Evolutionary conservation across 768 basidiomycete species (phyloP).

Genomic region (Phylloporus arenicola): DNA sequence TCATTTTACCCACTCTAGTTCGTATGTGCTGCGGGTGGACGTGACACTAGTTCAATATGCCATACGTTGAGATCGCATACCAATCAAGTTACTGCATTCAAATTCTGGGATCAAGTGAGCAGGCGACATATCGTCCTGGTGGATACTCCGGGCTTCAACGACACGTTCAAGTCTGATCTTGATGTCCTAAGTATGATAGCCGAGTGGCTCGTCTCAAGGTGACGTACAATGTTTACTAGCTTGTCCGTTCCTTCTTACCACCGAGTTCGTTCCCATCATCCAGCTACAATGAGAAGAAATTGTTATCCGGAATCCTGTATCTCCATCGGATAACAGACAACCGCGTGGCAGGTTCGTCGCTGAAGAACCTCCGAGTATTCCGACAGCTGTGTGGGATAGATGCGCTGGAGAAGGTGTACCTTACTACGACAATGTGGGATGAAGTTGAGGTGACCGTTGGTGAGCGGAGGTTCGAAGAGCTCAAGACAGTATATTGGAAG

Average conservation of each 20-base stretch:
- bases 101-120: conserved; percentile 2
- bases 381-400: conserved; percentile 22
- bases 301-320: conserved; percentile 35
- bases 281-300: conserved; percentile 9
- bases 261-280: background rate
- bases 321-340: conserved; percentile 38
- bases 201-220: background rate
- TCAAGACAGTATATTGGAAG: conserved; percentile 8
- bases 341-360: conserved; percentile 30
- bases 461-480: conserved; percentile 10
- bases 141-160: conserved; percentile 24
- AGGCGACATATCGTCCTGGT: conserved; percentile 13
- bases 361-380: conserved; percentile 31
- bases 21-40: conserved; percentile 6
- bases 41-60: background rate
- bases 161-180: conserved; percentile 14
- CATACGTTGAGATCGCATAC: conserved; percentile 10
- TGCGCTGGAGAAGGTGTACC: conserved; percentile 25
- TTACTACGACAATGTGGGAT: conserved; percentile 27
- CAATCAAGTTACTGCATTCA: conserved; percentile 3
- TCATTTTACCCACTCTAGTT: conserved; percentile 3
- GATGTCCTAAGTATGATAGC: conserved; percentile 5
- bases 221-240: background rate
- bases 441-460: conserved; percentile 28
- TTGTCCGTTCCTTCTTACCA: background rate